These are phyloP conservation scores for Postia placenta DNA, from an alignment of 768 basidiomycete species.

Conservation along the genomic window DNA sequence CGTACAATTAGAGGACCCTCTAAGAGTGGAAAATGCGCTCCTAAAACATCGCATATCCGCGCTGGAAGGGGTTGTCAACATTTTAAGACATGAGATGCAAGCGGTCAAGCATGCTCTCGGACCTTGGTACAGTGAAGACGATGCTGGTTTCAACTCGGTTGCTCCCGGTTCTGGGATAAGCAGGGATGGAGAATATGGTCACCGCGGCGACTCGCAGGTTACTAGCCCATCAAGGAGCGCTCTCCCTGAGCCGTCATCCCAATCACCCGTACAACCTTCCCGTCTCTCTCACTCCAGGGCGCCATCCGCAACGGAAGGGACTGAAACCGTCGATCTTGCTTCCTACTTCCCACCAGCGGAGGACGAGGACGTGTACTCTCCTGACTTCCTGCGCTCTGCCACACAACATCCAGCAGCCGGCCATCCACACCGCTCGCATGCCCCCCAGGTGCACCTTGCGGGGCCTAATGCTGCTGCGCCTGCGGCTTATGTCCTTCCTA, in stretches of 20 bases:
- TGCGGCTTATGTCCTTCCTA: constrained; percentile 5
- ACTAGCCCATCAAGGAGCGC: neutral
- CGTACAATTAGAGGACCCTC: too few species aligned
- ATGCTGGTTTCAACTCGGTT: neutral
- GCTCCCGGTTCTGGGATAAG: neutral
- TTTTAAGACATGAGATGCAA: constrained; percentile 51
- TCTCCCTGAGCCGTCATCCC: too few species aligned
- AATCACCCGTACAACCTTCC: neutral
- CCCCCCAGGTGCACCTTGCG: neutral
- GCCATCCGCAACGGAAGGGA: constrained; percentile 14
- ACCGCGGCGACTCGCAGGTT: neutral
- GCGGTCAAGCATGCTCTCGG: constrained; percentile 53
- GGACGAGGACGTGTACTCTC: constrained; percentile 10
- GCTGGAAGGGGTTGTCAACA: constrained; percentile 49
- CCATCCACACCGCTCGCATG: neutral
- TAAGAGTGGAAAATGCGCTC: constrained; percentile 59
- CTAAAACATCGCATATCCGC: constrained; percentile 53
- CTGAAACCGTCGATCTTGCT: constrained; percentile 19
- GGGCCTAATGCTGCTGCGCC: neutral
- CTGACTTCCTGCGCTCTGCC: neutral
- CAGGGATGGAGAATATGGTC: neutral
- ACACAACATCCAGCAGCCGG: neutral
- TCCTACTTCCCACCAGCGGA: constrained; percentile 31
- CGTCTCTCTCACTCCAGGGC: constrained; percentile 4
- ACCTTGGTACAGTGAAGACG: constrained; percentile 49